These are phyloP conservation scores for Rosa lucieae DNA, from an alignment of 306 rosid species.

Conservation along the genomic window DNA sequence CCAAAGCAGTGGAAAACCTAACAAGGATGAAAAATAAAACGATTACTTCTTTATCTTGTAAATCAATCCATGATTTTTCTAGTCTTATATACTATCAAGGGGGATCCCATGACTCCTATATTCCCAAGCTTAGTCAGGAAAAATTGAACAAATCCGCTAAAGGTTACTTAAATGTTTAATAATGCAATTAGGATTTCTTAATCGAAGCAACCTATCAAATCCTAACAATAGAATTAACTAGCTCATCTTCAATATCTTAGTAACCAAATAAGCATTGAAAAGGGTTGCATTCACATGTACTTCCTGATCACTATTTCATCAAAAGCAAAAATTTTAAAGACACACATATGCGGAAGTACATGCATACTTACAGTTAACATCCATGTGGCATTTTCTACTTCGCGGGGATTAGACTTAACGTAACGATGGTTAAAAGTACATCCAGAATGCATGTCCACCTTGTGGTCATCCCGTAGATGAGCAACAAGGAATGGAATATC, in stretches of 20 bases:
- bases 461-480: constrained; percentile 74
- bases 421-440: constrained; percentile 82
- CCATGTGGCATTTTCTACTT: constrained; percentile 90
- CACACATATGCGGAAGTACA: not conserved
- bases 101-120: not conserved
- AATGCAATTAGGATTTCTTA: not conserved
- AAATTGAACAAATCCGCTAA: not conserved
- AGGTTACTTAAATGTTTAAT: not conserved
- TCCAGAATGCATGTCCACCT: constrained; percentile 85
- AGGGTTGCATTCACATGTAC: not conserved
- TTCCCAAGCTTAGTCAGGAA: not conserved
- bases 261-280: not conserved
- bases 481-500: constrained; percentile 63
- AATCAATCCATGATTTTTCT: constrained; percentile 6
- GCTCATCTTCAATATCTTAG: not conserved
- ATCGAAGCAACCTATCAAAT: constrained; percentile 3
- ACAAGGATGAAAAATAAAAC: constrained; percentile 13
- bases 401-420: constrained; percentile 72
- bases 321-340: not conserved
- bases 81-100: not conserved
- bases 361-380: constrained; percentile 66
- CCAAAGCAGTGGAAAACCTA: constrained; percentile 84
- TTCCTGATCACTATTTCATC: constrained; percentile 5
- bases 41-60: constrained; percentile 19
- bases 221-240: not conserved